Conservation (phyloP, 2,329 filamentous ascomycete species). For the Magnaporthales sp. region DNA sequence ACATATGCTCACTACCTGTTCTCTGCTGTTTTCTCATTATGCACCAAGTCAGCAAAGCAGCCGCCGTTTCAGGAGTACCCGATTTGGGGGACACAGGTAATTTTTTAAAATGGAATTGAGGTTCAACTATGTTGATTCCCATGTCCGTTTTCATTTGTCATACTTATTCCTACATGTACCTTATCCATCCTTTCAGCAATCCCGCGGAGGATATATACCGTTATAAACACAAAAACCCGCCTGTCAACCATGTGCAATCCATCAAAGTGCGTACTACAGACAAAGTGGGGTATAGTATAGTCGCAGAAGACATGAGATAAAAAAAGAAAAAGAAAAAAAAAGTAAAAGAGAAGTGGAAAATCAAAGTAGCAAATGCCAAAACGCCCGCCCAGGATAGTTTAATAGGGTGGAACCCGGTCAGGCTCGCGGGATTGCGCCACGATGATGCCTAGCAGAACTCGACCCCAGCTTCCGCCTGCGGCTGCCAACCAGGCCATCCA, state of each 20-base stretch:
- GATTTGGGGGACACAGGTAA: background rate
- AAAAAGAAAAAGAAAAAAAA: background rate
- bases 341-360: background rate
- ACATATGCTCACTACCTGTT: too few relatives aligned
- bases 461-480: conserved; percentile 22
- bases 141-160: background rate
- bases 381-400: background rate
- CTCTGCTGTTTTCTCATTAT: too few relatives aligned
- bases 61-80: background rate
- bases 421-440: background rate
- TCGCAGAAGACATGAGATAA: background rate
- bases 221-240: background rate
- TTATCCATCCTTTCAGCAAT: background rate
- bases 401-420: background rate
- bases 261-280: background rate
- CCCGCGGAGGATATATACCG: background rate
- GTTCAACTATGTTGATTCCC: background rate
- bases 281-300: background rate
- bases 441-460: conserved; percentile 1
- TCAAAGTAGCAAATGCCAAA: background rate
- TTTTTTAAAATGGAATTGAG: background rate
- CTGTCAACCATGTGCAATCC: background rate
- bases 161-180: background rate
- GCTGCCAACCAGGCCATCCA: conserved; percentile 23
- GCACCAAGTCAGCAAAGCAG: background rate